A percentile compares a stretch with the other conserved stretches of the same genome.
Evolutionary conservation across 176 grass and related monocot genomes (phyloP).

Genomic region (Zoysia pacifica): DNA sequence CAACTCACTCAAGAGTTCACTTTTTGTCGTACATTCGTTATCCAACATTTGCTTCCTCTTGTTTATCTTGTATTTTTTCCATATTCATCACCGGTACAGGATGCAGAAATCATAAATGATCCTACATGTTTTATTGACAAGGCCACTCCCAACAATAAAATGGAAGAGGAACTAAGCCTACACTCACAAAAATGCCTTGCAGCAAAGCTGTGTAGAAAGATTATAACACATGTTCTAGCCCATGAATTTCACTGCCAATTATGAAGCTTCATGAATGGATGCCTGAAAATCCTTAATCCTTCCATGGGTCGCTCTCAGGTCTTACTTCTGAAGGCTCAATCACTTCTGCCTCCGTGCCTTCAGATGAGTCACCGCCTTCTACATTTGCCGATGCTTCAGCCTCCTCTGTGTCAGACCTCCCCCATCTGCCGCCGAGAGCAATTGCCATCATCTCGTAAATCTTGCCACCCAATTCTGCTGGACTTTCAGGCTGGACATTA

Average conservation of each 20-base stretch:
- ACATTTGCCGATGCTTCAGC: conserved; percentile 18
- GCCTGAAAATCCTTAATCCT: conserved; percentile 43
- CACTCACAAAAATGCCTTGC: conserved; percentile 43
- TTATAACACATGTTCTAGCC: conserved; percentile 13
- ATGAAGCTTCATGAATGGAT: background rate
- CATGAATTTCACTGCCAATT: conserved; percentile 10
- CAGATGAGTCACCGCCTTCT: conserved; percentile 7
- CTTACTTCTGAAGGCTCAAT: conserved; percentile 80
- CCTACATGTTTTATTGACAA: conserved; percentile 27
- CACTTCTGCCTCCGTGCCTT: conserved; percentile 48
- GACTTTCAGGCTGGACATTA: conserved; percentile 63
- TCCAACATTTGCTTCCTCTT: background rate
- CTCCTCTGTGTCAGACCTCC: conserved; percentile 44
- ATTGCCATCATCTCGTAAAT: conserved; percentile 95
- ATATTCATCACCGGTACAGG: background rate
- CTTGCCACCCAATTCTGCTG: conserved; percentile 86
- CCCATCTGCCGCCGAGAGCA: conserved; percentile 90
- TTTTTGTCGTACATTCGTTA: background rate
- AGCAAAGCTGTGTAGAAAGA: background rate
- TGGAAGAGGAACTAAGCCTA: conserved; percentile 13
- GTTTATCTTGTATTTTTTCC: background rate
- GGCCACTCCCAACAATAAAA: conserved; percentile 24
- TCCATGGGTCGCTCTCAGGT: conserved; percentile 85
- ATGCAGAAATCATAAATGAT: background rate
- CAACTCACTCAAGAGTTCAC: too few relatives aligned